These are phyloP conservation scores for Lycium barbarum DNA, from an alignment of 257 asterid genomes.

Conservation along the genomic window DNA sequence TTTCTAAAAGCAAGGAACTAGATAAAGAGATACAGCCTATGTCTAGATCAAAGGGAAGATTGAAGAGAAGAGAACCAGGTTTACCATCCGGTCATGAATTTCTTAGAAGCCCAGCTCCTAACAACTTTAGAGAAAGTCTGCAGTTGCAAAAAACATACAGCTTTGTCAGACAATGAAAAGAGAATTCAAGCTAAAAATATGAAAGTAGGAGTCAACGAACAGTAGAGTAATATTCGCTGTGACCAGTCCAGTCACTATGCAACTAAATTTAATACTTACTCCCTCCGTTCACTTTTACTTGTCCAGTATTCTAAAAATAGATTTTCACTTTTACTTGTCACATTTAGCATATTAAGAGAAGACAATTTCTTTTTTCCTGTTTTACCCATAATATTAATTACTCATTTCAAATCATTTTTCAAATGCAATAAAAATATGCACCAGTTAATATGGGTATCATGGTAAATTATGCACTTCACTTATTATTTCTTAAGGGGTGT, in stretches of 20 bases:
- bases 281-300: no score
- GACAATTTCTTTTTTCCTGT: no score
- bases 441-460: no score
- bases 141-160: slow-evolving; percentile 40
- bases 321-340: no score
- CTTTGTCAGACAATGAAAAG: slow-evolving; percentile 26
- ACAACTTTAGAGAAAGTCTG: slow-evolving; percentile 92
- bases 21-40: background rate
- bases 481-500: no score
- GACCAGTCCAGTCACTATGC: background rate
- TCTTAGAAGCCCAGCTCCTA: slow-evolving; percentile 98
- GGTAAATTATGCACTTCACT: no score
- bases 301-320: no score
- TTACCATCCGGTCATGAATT: slow-evolving; percentile 98
- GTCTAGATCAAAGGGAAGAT: slow-evolving; percentile 3
- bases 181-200: background rate
- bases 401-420: no score
- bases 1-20: slow-evolving; percentile 10
- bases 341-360: no score
- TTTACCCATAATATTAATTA: no score
- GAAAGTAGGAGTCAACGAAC: background rate
- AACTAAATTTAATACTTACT: background rate
- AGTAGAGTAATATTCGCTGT: background rate
- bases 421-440: no score
- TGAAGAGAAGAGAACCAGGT: slow-evolving; percentile 32